Evolutionary conservation across 305 asterid genomes (phyloP).

Genomic region (Euphrasia arctica): DNA sequence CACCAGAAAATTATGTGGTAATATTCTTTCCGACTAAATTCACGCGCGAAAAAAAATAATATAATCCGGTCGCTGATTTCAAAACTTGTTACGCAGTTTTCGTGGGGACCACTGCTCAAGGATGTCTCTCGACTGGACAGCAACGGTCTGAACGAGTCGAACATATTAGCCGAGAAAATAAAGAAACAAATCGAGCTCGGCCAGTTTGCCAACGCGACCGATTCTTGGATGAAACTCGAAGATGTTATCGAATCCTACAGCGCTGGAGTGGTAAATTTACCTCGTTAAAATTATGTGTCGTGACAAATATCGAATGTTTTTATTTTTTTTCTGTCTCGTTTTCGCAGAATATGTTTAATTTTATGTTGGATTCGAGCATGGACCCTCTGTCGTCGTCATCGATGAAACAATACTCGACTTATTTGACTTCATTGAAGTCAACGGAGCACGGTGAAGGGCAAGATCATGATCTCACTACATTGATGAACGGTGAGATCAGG

Average conservation of each 20-base stretch:
- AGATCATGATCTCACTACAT: background rate
- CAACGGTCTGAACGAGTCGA: constrained; percentile 46
- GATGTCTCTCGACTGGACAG: constrained; percentile 29
- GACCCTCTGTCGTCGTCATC: background rate
- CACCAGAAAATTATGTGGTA: constrained; percentile 75
- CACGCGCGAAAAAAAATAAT: too few species aligned
- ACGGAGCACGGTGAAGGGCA: too few species aligned
- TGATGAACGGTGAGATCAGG: background rate
- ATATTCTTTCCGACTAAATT: background rate
- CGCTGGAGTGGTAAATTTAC: constrained; percentile 48
- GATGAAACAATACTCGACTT: too few species aligned
- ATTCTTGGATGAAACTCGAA: constrained; percentile 51
- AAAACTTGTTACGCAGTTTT: constrained; percentile 32
- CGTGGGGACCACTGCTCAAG: constrained; percentile 78
- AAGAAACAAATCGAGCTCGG: constrained; percentile 44
- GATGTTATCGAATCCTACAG: constrained; percentile 30
- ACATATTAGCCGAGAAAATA: constrained; percentile 40
- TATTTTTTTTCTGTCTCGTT: background rate
- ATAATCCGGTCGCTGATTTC: too few species aligned
- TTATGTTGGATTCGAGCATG: background rate
- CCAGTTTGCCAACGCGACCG: constrained; percentile 47
- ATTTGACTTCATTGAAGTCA: too few species aligned
- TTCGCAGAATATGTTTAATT: background rate
- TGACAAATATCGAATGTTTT: too few species aligned
- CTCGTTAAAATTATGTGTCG: too few species aligned